Conservation (phyloP, 139 green algal species). For the Pleodorina starrii region DNA sequence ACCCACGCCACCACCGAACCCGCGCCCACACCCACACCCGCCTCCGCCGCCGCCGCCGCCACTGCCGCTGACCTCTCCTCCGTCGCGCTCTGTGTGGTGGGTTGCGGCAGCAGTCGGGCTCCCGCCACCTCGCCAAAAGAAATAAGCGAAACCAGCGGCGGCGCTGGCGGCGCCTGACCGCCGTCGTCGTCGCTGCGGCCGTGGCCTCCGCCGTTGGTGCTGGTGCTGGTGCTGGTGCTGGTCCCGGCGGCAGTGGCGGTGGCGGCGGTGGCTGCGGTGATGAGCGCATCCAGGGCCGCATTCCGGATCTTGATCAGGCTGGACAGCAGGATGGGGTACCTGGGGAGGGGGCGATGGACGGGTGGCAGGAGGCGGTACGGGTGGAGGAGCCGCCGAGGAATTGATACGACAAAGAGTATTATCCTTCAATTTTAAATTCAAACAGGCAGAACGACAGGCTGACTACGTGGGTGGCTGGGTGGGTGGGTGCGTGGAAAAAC, state of each 20-base stretch:
- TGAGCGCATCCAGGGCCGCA: not conserved
- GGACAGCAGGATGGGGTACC: constrained; percentile 27
- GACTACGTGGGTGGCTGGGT: too few relatives aligned
- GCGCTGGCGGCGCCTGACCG: not conserved
- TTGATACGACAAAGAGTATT: too few relatives aligned
- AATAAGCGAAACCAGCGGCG: not conserved
- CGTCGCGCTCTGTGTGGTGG: not conserved
- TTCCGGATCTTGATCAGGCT: not conserved
- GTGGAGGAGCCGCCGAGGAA: too few relatives aligned
- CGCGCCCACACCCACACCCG: not conserved
- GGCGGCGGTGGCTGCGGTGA: not conserved
- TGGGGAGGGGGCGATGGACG: constrained; percentile 13
- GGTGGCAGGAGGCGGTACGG: too few relatives aligned
- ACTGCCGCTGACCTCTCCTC: not conserved
- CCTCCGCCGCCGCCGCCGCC: not conserved
- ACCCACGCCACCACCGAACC: constrained; percentile 1
- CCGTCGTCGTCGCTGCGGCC: not conserved
- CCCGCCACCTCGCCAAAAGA: not conserved
- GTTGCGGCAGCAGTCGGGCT: not conserved
- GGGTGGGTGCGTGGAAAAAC: too few relatives aligned
- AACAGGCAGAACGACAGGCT: too few relatives aligned
- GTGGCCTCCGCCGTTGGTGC: not conserved
- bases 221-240: not conserved
- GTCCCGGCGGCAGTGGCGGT: not conserved
- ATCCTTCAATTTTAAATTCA: too few relatives aligned